Conservation (phyloP, 1,139 yeast species). For the Candida mesenterica region DNA sequence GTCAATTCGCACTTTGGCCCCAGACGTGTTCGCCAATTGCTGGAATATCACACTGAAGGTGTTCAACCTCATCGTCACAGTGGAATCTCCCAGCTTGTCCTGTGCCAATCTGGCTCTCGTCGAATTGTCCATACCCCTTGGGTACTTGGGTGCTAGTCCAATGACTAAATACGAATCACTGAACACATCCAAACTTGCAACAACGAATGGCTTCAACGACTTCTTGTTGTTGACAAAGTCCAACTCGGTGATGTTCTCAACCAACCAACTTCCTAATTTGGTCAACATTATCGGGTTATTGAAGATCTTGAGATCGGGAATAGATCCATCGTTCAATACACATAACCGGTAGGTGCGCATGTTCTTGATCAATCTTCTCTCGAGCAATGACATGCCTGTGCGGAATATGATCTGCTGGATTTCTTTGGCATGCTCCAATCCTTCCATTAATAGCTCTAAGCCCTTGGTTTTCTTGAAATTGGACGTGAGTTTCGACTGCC, state of each 20-base stretch:
- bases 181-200: slow-evolving; percentile 76
- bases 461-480: slow-evolving; percentile 42
- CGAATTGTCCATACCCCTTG: slow-evolving; percentile 54
- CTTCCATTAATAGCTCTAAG: slow-evolving; percentile 62
- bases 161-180: slow-evolving; percentile 84
- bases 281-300: slow-evolving; percentile 83
- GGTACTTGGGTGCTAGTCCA: slow-evolving; percentile 83
- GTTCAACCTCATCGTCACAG: slow-evolving; percentile 52
- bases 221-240: slow-evolving; percentile 48
- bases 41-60: slow-evolving; percentile 90
- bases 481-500: slow-evolving; percentile 12
- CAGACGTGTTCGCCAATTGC: slow-evolving; percentile 75
- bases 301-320: slow-evolving; percentile 76
- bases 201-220: slow-evolving; percentile 73
- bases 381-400: slow-evolving; percentile 86
- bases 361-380: slow-evolving; percentile 75
- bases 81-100: slow-evolving; percentile 32
- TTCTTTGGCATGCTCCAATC: slow-evolving; percentile 74
- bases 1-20: slow-evolving; percentile 88
- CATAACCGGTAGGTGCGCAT: slow-evolving; percentile 80
- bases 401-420: slow-evolving; percentile 84
- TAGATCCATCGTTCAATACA: slow-evolving; percentile 75
- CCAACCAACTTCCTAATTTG: slow-evolving; percentile 85
- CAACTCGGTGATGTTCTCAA: slow-evolving; percentile 84
- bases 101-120: slow-evolving; percentile 40